Conservation (phyloP, 345 rosid genomes). For the Leavenworthia alabamica region DNA sequence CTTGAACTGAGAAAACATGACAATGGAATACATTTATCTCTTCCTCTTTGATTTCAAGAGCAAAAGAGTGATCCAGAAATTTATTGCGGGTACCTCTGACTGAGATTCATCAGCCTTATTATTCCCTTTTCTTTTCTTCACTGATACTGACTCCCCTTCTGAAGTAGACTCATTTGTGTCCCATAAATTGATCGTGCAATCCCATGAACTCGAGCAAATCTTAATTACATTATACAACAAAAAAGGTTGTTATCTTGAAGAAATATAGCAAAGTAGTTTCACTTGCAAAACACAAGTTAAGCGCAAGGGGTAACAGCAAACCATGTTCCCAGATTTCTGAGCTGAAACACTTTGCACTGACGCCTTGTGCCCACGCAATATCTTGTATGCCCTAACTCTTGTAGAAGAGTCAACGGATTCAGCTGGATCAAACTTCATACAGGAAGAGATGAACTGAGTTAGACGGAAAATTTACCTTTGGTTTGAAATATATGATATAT, state of each 20-base stretch:
- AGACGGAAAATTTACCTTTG: background rate
- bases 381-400: constrained; percentile 61
- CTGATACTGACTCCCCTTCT: constrained; percentile 49
- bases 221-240: constrained; percentile 22
- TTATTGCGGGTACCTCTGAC: constrained; percentile 50
- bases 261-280: background rate
- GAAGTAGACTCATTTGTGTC: constrained; percentile 42
- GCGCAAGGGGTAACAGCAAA: constrained; percentile 22
- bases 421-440: constrained; percentile 46
- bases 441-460: constrained; percentile 17
- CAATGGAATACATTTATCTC: background rate
- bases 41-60: background rate
- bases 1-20: background rate
- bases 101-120: constrained; percentile 52
- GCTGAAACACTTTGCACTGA: constrained; percentile 80
- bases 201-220: constrained; percentile 98
- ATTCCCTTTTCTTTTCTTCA: constrained; percentile 82
- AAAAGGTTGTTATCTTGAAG: background rate
- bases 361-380: constrained; percentile 79
- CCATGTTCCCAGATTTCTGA: constrained; percentile 63
- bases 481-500: background rate
- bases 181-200: constrained; percentile 83
- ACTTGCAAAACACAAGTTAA: constrained; percentile 5
- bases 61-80: background rate
- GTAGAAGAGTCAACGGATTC: constrained; percentile 36